A percentile compares a stretch with the other conserved stretches of the same genome.
These are phyloP conservation scores for Fusarium sp. DNA, from an alignment of 2,329 filamentous ascomycete species.

Conservation along the genomic window DNA sequence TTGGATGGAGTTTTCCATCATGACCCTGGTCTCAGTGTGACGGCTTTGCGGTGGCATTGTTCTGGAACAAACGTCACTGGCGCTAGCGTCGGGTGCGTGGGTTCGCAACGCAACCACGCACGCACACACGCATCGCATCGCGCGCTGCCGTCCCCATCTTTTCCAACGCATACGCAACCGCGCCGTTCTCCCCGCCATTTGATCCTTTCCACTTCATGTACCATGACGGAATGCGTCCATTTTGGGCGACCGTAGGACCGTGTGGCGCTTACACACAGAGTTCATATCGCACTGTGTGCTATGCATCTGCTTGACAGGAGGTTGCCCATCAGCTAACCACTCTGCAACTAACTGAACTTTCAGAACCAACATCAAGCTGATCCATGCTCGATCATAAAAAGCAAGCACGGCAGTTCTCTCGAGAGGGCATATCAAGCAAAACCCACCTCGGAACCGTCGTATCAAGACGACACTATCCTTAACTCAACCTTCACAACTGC, in stretches of 20 bases:
- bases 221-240: slow-evolving; percentile 38
- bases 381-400: background rate
- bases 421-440: background rate
- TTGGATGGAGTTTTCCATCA: background rate
- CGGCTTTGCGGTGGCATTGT: slow-evolving; percentile 29
- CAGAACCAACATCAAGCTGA: background rate
- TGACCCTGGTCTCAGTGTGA: slow-evolving; percentile 4
- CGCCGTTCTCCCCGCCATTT: slow-evolving; percentile 37
- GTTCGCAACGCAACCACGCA: slow-evolving; percentile 16
- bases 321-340: background rate
- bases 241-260: slow-evolving; percentile 23
- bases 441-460: background rate
- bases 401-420: background rate
- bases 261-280: background rate
- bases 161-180: slow-evolving; percentile 25
- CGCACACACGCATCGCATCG: slow-evolving; percentile 22
- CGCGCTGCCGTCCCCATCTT: slow-evolving; percentile 7
- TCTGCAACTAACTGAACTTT: background rate
- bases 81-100: slow-evolving; percentile 21
- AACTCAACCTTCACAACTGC: background rate
- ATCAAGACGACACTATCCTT: background rate
- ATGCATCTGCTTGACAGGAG: background rate
- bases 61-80: slow-evolving; percentile 37
- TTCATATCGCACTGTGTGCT: slow-evolving; percentile 1
- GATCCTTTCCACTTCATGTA: slow-evolving; percentile 19